Base-by-base conservation (phyloP, 257 asterid species). In the Rhazya stricta region DNA sequence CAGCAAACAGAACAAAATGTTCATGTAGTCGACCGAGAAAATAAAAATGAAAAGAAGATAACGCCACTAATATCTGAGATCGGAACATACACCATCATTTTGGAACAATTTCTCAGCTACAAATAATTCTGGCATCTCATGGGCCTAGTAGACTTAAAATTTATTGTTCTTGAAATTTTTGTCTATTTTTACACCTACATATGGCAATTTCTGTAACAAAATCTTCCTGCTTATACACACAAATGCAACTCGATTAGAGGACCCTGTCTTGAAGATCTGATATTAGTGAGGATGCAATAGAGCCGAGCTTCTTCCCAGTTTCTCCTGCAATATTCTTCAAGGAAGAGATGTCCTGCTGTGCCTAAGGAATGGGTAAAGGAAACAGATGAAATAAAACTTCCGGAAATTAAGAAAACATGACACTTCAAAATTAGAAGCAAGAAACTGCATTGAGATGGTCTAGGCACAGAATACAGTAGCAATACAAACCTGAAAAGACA, bases 231-330 rank as follows among this genome's bases (percentile, higher is more conserved):
- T 79, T 82, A 79, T 78, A 65, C 74, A 75, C 78, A 77, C 51
- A 58, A 45, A 46, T 73, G 77, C 74, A 41, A 29, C 51, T 56
- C 66, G 48, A 68, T 90, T 79, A 92, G 78, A 92, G 91, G 88
- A 94, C 88, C 86, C 99, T 88, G 86, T 92, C 99, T 87, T 92
- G 97, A 77, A 94, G 79, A 82, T 94, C 98, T 2, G 99, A 86
- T 74, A 94, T 79, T 30, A 94, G 75, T 63, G 85, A 82, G 63
- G 99, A 88, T 1, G 99, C 99, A 19, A 94, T 62, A 39, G 91
- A 84, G 86, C 85, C 80, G 67, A 94, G 74, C 89, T 85, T 94
- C 90, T 92, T 94, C 73, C 99, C 96, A 6, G 99, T 92, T 87
- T 94, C 99, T 77, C 98, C 98, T 9, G 99, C 99, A 25, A 94